Evolutionary conservation across 2,329 filamentous ascomycete species (phyloP).

Genomic region (Neurospora sp.): DNA sequence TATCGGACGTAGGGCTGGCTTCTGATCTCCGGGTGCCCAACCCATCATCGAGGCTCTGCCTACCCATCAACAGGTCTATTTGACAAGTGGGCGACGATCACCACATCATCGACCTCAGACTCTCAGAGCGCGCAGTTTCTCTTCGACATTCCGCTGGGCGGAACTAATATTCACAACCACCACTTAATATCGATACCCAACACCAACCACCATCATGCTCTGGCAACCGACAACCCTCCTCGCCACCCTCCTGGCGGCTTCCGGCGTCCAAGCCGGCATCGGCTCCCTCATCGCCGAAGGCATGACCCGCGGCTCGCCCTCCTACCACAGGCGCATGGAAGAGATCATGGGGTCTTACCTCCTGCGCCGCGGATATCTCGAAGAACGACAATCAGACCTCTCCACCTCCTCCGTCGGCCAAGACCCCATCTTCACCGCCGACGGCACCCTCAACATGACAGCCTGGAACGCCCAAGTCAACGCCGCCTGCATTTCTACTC

Average conservation of each 20-base stretch:
- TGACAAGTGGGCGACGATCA: background rate
- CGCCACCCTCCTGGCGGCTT: constrained; percentile 25
- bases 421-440: constrained; percentile 27
- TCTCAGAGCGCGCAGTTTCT: background rate
- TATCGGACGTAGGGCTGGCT: background rate
- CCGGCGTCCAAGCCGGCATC: constrained; percentile 26
- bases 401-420: constrained; percentile 10
- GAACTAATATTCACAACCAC: constrained; percentile 6
- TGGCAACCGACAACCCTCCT: constrained; percentile 24
- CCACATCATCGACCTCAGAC: background rate
- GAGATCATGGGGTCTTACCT: constrained; percentile 17
- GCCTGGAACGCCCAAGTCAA: constrained; percentile 47
- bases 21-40: background rate
- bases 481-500: constrained; percentile 46
- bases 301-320: constrained; percentile 13
- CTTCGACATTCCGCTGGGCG: background rate
- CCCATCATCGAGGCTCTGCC: background rate
- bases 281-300: constrained; percentile 18
- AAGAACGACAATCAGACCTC: constrained; percentile 10
- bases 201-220: constrained; percentile 23
- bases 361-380: constrained; percentile 9
- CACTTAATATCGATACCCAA: constrained; percentile 5
- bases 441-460: constrained; percentile 41
- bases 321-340: constrained; percentile 22
- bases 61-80: background rate